Percentiles rank a stretch among this genome's conserved stretches.
Evolutionary conservation across 2,329 filamentous ascomycete species (phyloP).

Genomic region (Akanthomyces lecanii): DNA sequence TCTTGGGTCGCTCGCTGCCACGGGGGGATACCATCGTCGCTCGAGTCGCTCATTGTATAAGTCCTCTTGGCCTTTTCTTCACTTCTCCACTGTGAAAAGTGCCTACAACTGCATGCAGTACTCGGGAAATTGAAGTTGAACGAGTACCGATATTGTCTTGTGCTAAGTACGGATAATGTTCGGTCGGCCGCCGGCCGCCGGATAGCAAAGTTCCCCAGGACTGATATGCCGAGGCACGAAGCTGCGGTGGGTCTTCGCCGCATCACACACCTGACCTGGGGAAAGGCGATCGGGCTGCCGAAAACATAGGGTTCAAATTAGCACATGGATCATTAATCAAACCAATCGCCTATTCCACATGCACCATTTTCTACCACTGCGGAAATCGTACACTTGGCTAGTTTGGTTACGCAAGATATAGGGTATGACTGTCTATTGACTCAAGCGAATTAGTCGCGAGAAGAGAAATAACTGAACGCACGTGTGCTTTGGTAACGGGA

Average conservation of each 20-base stretch:
- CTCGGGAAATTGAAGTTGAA: not conserved
- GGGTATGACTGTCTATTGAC: too few species aligned
- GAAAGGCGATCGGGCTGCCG: not conserved
- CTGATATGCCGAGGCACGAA: constrained; percentile 3
- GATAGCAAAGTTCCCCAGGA: not conserved
- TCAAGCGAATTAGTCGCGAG: too few species aligned
- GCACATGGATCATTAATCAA: too few species aligned
- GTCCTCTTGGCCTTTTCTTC: not conserved
- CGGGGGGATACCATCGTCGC: constrained; percentile 26
- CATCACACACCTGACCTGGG: not conserved
- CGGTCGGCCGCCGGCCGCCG: not conserved
- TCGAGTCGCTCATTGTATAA: constrained; percentile 30
- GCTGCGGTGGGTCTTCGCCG: not conserved
- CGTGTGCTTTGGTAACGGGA: too few species aligned
- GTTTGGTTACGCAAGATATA: too few species aligned
- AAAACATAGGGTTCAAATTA: not conserved
- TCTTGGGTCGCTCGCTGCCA: constrained; percentile 27
- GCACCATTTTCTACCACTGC: too few species aligned
- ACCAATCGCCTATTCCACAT: too few species aligned
- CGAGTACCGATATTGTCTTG: not conserved
- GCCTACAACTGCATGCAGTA: not conserved
- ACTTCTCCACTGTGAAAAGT: not conserved
- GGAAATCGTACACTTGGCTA: too few species aligned
- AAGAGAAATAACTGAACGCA: too few species aligned
- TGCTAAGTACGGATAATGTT: not conserved